Evolutionary conservation across 768 basidiomycete species (phyloP), one percentile per base, ranked within the genome.

Genomic region (Amylocystis lapponica): DNA sequence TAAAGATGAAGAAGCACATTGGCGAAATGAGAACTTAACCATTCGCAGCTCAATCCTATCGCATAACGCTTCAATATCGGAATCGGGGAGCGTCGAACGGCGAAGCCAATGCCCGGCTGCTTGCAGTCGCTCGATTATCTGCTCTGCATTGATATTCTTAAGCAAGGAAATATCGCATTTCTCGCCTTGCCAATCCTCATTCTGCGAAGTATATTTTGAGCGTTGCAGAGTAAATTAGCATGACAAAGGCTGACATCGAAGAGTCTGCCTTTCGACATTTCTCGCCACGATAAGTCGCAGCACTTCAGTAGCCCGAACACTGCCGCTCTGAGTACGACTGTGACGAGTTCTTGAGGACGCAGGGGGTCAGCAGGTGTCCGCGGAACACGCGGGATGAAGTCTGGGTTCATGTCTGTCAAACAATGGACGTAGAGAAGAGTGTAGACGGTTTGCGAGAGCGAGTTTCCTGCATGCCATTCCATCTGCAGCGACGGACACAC

Each of bases 151-250:
- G 21, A 81, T 60, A 6, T 72, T 70, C 63, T 93, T 86, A 9
- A 82, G 68, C 4, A 94, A 67, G 0, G 80, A 76, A 0, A 94
- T 72, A 16, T 90, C 90, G 53, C 81, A 85, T 64, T 92, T 93
- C 50, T 96, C 92, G 45, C 84, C 75, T 60, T 90, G 87, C 82
- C 87, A 90, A 54, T 92, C 89, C 69, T 92, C 90, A 47, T 76
- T 70, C 89, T 91, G 59, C 45, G 39, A n/a, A 37, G 42, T 31
- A 39, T 20, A 33, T 35, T 43, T 22, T 39, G 31, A 37, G 23
- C 9, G 11, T 13, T 31, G 19, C 19, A 22, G 32, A 12, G 25
- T 35, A 36, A 17, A 51, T 19, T 39, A 45, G 49, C 48, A 46
- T 45, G 46, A 39, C 34, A 46, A 38, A 36, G 20, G 71, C 83